These are phyloP conservation scores for Calocybe gambosa DNA, from an alignment of 1,284 basidiomycete species.

Conservation along the genomic window DNA sequence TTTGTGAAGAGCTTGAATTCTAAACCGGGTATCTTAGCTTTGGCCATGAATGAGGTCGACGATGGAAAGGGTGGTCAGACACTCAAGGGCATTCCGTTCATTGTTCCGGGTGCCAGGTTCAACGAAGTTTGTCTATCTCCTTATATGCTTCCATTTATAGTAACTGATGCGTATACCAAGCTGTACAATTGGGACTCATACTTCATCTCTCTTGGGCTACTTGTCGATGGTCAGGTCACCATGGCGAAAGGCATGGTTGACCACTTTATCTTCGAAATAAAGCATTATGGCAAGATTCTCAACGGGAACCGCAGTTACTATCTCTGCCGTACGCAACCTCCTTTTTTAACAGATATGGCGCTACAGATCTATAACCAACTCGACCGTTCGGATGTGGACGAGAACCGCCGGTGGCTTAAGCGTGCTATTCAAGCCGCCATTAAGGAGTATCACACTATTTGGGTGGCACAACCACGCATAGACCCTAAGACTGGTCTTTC, in stretches of 20 bases:
- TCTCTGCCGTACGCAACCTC: slow-evolving; percentile 92
- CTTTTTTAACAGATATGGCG: slow-evolving; percentile 98
- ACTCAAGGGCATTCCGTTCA: slow-evolving; percentile 91
- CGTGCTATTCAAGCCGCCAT: slow-evolving; percentile 94
- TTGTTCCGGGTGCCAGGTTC: slow-evolving; percentile 96
- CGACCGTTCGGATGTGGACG: slow-evolving; percentile 75
- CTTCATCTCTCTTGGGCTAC: slow-evolving; percentile 89
- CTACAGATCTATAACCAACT: slow-evolving; percentile 96
- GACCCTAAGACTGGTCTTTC: slow-evolving; percentile 92
- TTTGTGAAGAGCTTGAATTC: slow-evolving; percentile 93
- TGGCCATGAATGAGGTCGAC: slow-evolving; percentile 93
- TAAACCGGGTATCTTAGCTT: slow-evolving; percentile 88
- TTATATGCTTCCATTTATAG: background rate
- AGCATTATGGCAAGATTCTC: slow-evolving; percentile 89
- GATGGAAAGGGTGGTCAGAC: slow-evolving; percentile 73
- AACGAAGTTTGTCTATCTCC: slow-evolving; percentile 72
- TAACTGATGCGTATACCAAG: slow-evolving; percentile 29
- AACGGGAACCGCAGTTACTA: slow-evolving; percentile 85
- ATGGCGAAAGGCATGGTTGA: slow-evolving; percentile 98
- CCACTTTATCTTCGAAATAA: slow-evolving; percentile 99
- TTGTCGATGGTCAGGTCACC: slow-evolving; percentile 89
- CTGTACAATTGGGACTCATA: slow-evolving; percentile 93
- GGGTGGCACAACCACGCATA: slow-evolving; percentile 90
- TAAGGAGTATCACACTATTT: slow-evolving; percentile 98
- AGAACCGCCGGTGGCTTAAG: slow-evolving; percentile 90